These are phyloP conservation scores for Penicillium robsamsonii DNA, from an alignment of 495 filamentous ascomycete genomes.

Conservation along the genomic window DNA sequence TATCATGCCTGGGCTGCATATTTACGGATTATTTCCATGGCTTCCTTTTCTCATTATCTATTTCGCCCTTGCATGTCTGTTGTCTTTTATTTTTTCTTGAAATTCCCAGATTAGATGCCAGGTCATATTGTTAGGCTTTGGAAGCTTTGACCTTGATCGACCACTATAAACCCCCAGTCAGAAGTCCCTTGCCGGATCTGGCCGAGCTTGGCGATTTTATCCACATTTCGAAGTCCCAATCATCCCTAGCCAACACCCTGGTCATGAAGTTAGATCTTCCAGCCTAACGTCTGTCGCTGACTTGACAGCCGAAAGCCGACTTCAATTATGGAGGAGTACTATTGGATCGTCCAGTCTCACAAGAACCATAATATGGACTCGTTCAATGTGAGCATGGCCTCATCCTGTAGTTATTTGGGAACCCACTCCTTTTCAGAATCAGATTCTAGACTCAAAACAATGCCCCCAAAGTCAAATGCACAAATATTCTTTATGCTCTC, in stretches of 20 bases:
- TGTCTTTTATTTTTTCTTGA: background rate
- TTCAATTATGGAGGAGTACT: background rate
- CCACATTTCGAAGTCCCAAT: background rate
- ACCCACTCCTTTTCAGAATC: background rate
- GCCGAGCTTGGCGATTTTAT: slow-evolving; percentile 5
- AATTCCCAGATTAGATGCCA: background rate
- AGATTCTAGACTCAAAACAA: background rate
- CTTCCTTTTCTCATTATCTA: background rate
- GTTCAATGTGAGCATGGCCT: slow-evolving; percentile 1
- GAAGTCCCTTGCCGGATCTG: slow-evolving; percentile 3
- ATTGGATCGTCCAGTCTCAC: background rate
- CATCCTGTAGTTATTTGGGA: background rate
- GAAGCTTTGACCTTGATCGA: slow-evolving; percentile 6
- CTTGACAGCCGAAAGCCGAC: background rate
- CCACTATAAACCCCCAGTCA: background rate
- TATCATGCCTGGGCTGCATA: background rate
- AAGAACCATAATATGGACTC: background rate
- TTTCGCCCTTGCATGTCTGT: slow-evolving; percentile 4
- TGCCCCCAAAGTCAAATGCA: background rate
- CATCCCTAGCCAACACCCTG: background rate
- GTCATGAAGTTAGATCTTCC: background rate
- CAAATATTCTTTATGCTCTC: slow-evolving; percentile 2
- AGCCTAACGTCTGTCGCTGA: background rate
- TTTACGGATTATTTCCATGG: background rate
- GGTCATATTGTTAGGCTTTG: background rate